phyloP scores from a whole-genome alignment of 176 grass and related monocot species.

The Aechmea fasciata region DNA sequence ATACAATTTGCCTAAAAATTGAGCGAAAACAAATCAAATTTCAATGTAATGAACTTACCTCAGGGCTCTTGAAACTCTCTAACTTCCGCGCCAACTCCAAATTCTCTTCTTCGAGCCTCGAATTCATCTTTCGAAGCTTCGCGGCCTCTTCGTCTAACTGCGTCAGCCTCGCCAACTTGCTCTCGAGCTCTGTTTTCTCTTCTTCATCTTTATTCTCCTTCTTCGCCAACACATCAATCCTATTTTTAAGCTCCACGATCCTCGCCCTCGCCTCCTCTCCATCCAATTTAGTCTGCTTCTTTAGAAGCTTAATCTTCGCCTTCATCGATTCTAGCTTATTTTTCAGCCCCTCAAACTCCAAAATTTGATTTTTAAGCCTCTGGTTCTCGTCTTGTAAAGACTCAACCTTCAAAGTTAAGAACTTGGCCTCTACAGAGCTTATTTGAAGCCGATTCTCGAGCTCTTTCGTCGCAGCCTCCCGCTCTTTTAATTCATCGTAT shows the following conservation, averaged over 20 bases:
- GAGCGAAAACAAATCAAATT: not conserved
- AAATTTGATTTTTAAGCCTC: conserved; percentile 34
- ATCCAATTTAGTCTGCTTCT: conserved; percentile 22
- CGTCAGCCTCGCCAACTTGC: conserved; percentile 20
- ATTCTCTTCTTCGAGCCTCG: conserved; percentile 51
- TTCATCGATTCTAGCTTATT: conserved; percentile 41
- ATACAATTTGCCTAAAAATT: not conserved
- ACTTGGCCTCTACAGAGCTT: conserved; percentile 37
- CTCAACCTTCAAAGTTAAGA: conserved; percentile 31
- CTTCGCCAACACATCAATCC: conserved; percentile 25
- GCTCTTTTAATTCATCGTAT: conserved; percentile 41
- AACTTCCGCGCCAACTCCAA: conserved; percentile 40
- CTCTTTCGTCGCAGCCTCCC: conserved; percentile 36
- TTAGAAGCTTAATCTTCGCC: conserved; percentile 37
- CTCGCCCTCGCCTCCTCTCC: conserved; percentile 17
- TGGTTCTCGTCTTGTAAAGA: conserved; percentile 74
- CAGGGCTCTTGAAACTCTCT: conserved; percentile 15
- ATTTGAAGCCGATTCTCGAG: conserved; percentile 38
- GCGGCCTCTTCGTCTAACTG: conserved; percentile 40
- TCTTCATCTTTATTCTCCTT: conserved; percentile 14
- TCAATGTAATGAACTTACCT: conserved; percentile 29
- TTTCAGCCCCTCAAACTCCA: conserved; percentile 33
- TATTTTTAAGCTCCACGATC: conserved; percentile 15
- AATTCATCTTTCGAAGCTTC: conserved; percentile 42
- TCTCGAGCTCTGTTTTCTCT: conserved; percentile 26